Conservation (phyloP, 2,329 filamentous ascomycete species). For the Aspergillus texensis region DNA sequence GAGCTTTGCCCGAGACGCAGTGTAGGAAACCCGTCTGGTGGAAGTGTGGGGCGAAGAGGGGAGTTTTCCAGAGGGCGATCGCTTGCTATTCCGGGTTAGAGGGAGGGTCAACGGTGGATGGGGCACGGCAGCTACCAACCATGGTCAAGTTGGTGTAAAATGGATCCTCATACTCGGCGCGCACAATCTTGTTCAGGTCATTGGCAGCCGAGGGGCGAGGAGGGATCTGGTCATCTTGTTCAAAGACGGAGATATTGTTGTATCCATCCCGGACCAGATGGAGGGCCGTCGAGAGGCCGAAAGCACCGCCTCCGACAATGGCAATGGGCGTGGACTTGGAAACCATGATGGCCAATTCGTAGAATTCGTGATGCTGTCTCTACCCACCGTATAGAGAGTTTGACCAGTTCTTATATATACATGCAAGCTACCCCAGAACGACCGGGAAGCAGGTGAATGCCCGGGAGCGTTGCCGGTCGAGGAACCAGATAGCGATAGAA, state of each 20-base stretch:
- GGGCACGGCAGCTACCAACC: constrained; percentile 34
- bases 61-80: constrained; percentile 56
- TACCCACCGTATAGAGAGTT: not conserved
- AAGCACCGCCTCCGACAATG: constrained; percentile 29
- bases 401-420: not conserved
- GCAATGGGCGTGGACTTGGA: constrained; percentile 1
- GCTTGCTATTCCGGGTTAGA: constrained; percentile 44
- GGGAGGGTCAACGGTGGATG: not conserved
- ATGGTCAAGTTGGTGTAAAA: constrained; percentile 60
- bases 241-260: constrained; percentile 52
- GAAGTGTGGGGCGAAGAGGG: constrained; percentile 58
- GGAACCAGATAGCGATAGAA: not conserved
- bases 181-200: constrained; percentile 65
- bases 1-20: constrained; percentile 51
- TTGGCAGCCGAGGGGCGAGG: constrained; percentile 58
- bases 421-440: not conserved
- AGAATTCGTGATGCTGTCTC: not conserved
- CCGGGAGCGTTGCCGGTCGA: not conserved
- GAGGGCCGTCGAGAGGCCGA: constrained; percentile 54
- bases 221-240: constrained; percentile 49
- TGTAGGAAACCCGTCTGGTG: constrained; percentile 56
- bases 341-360: not conserved
- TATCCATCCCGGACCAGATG: constrained; percentile 51
- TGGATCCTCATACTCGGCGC: constrained; percentile 60
- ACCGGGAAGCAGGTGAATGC: not conserved